Percentiles rank a stretch among this genome's conserved stretches.
Conservation (phyloP, 768 basidiomycete genomes). For the Xanthoconium purpureum region DNA sequence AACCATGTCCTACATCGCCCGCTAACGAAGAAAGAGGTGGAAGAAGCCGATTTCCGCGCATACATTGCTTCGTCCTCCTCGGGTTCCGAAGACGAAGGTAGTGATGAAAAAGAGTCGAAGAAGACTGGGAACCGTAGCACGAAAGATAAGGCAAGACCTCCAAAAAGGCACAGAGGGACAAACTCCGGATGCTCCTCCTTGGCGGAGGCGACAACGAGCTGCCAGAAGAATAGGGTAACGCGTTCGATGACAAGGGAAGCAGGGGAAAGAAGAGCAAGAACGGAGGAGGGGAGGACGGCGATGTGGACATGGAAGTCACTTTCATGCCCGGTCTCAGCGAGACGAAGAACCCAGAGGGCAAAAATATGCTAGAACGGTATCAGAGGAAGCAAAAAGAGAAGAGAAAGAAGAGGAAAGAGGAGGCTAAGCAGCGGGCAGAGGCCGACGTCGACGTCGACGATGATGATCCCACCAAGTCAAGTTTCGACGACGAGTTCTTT, state of each 20-base stretch:
- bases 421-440: constrained; percentile 42
- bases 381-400: constrained; percentile 89
- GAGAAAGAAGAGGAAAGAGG: constrained; percentile 75
- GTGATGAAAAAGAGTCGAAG: background rate
- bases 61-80: constrained; percentile 73
- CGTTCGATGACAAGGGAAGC: constrained; percentile 23
- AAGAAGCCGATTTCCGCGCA: constrained; percentile 85
- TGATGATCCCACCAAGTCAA: constrained; percentile 3
- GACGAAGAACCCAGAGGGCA: constrained; percentile 52
- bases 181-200: constrained; percentile 74
- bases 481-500: constrained; percentile 75
- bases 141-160: constrained; percentile 21
- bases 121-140: constrained; percentile 6
- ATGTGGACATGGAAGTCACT: constrained; percentile 92
- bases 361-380: constrained; percentile 89
- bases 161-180: constrained; percentile 54
- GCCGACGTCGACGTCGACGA: constrained; percentile 21
- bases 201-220: constrained; percentile 61
- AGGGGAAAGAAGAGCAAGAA: background rate
- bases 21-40: constrained; percentile 81
- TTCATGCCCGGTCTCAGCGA: constrained; percentile 82
- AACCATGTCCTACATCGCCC: constrained; percentile 73
- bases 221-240: constrained; percentile 81
- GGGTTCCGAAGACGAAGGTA: constrained; percentile 38
- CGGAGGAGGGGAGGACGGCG: constrained; percentile 32